Evolutionary conservation across 176 grass and related monocot genomes (phyloP).

Genomic region (Musa itinerans): DNA sequence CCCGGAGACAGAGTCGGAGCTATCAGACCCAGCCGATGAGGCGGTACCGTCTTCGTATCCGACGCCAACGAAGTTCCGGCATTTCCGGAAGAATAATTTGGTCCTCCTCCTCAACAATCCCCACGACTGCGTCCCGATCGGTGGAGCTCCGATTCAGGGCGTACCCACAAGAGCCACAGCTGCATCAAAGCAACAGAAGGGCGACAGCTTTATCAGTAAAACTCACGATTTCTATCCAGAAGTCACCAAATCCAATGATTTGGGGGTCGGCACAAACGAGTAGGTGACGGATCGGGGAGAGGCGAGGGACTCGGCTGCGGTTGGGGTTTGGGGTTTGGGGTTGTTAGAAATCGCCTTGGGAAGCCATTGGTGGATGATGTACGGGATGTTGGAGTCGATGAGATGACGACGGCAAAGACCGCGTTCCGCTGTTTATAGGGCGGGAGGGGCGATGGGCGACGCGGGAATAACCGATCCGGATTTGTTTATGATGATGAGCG

Average conservation of each 20-base stretch:
- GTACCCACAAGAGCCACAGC: constrained; percentile 4
- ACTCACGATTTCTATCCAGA: not conserved
- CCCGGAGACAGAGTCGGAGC: not conserved
- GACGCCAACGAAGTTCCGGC: constrained; percentile 3
- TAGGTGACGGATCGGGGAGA: constrained; percentile 4
- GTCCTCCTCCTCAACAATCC: constrained; percentile 4
- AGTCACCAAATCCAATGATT: not conserved
- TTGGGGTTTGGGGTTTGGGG: not conserved
- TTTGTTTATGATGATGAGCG: not conserved
- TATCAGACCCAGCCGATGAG: not conserved
- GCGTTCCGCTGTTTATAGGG: not conserved
- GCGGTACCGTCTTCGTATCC: not conserved
- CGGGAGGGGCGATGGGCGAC: not conserved
- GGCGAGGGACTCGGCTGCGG: not conserved
- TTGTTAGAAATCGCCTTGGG: not conserved
- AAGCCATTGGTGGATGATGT: not conserved
- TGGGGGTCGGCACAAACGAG: not conserved
- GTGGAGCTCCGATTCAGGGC: not conserved
- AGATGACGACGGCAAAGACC: not conserved
- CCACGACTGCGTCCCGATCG: constrained; percentile 16
- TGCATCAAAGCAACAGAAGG: not conserved
- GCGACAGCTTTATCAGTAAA: not conserved
- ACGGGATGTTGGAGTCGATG: constrained; percentile 16
- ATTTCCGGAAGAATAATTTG: constrained; percentile 5
- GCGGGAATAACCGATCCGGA: not conserved